A percentile compares a stretch with the other conserved stretches of the same genome.
These are phyloP conservation scores for Isatis tinctoria DNA, from an alignment of 345 rosid species.

Conservation along the genomic window DNA sequence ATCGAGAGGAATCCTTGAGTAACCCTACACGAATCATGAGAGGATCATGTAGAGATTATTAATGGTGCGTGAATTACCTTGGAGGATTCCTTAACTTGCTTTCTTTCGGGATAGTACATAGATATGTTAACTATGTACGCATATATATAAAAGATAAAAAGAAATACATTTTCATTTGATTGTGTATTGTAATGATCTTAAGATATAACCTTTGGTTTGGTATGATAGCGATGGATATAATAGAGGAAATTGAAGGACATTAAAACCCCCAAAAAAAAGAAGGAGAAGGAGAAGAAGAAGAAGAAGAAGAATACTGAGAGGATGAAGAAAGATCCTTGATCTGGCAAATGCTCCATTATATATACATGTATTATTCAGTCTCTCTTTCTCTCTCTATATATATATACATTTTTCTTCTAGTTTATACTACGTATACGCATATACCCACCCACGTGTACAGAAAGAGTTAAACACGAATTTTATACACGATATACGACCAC, in stretches of 20 bases:
- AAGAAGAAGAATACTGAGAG: not conserved
- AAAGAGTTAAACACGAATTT: not conserved
- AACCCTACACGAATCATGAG: not conserved
- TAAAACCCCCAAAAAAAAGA: not conserved
- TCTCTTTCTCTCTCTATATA: not conserved
- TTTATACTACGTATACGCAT: too few relatives aligned
- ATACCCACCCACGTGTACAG: not conserved
- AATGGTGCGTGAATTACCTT: conserved; percentile 14
- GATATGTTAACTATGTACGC: not conserved
- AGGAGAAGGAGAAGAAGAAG: not conserved
- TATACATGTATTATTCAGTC: not conserved
- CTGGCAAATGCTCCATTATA: not conserved
- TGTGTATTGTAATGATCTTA: not conserved
- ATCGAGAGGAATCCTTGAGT: not conserved
- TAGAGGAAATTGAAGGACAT: not conserved
- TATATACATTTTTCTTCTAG: not conserved
- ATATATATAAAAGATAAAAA: not conserved
- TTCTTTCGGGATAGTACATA: not conserved
- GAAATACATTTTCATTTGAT: not conserved
- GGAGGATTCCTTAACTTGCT: conserved; percentile 5
- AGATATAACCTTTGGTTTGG: not conserved
- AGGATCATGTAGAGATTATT: conserved; percentile 5
- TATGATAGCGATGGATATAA: not conserved
- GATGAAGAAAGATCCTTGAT: not conserved
- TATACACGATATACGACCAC: not conserved